Base-by-base conservation (phyloP, 805 yeast genomes). In the Candida jianshihensis region DNA sequence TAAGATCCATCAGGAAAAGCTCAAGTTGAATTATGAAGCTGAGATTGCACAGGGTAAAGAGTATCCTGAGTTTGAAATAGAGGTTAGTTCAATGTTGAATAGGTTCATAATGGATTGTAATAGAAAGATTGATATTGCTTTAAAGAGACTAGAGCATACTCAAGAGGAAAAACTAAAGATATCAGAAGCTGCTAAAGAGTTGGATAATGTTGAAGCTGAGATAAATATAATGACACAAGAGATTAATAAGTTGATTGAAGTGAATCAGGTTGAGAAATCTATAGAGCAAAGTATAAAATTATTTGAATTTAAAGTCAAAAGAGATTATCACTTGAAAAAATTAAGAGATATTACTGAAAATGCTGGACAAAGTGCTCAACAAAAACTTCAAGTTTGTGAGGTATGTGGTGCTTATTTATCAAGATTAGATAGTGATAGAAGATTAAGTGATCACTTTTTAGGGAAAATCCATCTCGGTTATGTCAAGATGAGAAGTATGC, bases 341-440 rank as follows among this genome's bases (percentile, higher is more conserved):
- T 78, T 82, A 4, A 61, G 81, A 29, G 68, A 64, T 19, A 59
- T 82, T 6, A 71, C 79, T 12, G 95, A 85, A 39, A 78, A 75
- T 50, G 68, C 81, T 7, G 92, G 94, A 3, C 90, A 85, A 47
- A 73, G 88, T 11, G 86, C 92, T 1, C 95, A 84, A 52, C 97
- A 89, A 51, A 85, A 86, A 56, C 65, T 89, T 31, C 96, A 88
- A 57, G 95, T 86, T 1, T 89, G 97, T 59, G 83, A 76, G 44
- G 78, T 76, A 2, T 89, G 97, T 60, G 96, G 95, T 1, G 95
- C 95, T 1, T 87, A 81, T 51, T 63, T 90, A 26, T 83, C 95
- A 8, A 66, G 90, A 42, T 62, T 88, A 38, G 97, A 89, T 56
- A 85, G 82, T 40, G 97, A 89, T 55, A 69, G 88, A 55, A 69